These are phyloP conservation scores for Mycena vitilis DNA, from an alignment of 768 basidiomycete genomes.

Conservation along the genomic window DNA sequence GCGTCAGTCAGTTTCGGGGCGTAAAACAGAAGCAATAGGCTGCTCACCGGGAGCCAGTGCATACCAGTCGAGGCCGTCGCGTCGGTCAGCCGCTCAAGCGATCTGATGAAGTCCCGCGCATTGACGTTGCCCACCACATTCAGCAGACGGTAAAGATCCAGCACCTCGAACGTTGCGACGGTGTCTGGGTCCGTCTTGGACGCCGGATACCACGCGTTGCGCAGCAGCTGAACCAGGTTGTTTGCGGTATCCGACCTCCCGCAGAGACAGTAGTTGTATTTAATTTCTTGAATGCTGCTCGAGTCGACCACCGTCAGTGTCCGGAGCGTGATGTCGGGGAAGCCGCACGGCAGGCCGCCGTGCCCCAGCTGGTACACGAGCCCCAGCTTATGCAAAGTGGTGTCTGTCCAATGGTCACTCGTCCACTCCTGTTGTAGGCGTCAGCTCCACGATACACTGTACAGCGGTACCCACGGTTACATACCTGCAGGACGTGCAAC, in stretches of 20 bases:
- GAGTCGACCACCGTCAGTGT: slow-evolving; percentile 29
- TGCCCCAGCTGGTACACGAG: slow-evolving; percentile 36
- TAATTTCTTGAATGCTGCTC: slow-evolving; percentile 22
- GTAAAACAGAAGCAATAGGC: neutral
- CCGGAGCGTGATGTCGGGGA: neutral
- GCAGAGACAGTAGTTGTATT: slow-evolving; percentile 31
- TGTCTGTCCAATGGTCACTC: slow-evolving; percentile 14
- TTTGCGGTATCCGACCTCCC: neutral
- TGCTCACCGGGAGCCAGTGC: slow-evolving; percentile 11
- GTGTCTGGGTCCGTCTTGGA: slow-evolving; percentile 31
- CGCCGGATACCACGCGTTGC: slow-evolving; percentile 29
- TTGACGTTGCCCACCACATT: slow-evolving; percentile 32
- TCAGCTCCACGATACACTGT: neutral
- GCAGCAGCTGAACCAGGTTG: slow-evolving; percentile 11
- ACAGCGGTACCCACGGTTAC: neutral
- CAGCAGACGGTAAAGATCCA: slow-evolving; percentile 25
- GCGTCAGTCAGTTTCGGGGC: neutral
- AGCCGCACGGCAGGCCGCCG: slow-evolving; percentile 13
- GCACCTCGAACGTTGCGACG: slow-evolving; percentile 12
- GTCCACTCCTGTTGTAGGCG: slow-evolving; percentile 31
- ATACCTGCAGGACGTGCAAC: slow-evolving; percentile 4
- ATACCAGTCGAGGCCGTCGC: neutral
- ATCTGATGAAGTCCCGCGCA: slow-evolving; percentile 15
- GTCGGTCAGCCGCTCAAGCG: slow-evolving; percentile 15
- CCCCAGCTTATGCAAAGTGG: neutral